phyloP scores from a whole-genome alignment of 1,284 basidiomycete genomes.

The Exsudoporus floridanus region DNA sequence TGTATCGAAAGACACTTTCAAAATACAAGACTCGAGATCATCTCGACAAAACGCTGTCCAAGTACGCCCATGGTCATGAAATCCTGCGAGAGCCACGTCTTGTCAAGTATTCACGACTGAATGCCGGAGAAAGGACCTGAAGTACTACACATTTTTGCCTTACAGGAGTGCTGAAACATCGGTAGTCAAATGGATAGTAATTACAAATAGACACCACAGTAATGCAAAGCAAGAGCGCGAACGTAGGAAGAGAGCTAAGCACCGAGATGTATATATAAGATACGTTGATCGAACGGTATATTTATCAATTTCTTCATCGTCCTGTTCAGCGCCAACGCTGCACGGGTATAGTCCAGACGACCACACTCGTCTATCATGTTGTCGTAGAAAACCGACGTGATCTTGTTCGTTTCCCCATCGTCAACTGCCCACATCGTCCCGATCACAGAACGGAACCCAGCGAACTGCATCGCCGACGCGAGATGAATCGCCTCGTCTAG shows the following conservation, averaged over 20 bases:
- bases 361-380: not conserved
- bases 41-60: no score
- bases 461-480: not conserved
- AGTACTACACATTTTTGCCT: no score
- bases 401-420: not conserved
- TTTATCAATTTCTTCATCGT: not conserved
- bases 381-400: not conserved
- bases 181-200: no score
- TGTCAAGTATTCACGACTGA: no score
- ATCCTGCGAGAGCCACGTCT: no score
- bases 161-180: no score
- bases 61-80: no score
- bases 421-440: not conserved
- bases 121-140: no score
- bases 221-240: not conserved
- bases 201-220: no score
- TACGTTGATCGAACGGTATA: not conserved
- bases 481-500: not conserved
- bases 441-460: not conserved
- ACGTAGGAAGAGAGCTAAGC: not conserved
- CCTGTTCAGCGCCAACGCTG: not conserved
- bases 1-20: no score
- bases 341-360: not conserved
- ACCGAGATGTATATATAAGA: constrained; percentile 5
- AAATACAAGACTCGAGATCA: no score